Base-by-base conservation (phyloP, 1,139 yeast species). In the Tardiomyces digboiensis region DNA sequence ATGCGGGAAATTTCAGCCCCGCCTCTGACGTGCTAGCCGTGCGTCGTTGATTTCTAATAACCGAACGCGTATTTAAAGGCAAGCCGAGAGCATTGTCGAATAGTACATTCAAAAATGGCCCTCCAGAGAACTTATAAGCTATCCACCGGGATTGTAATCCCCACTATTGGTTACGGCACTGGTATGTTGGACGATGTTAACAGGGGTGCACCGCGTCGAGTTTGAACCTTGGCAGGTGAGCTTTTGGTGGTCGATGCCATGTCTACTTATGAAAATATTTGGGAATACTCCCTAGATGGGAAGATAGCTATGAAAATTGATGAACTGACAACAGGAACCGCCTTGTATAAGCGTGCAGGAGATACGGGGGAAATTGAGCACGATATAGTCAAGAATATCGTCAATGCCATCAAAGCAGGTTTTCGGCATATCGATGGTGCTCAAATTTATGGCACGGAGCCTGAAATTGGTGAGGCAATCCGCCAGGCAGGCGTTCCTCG, bases 401-500 rank as follows among this genome's bases (percentile, higher is more conserved):
- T 49, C 29, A 43, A 51, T 42, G 56, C 58, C 14, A 47, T 53
- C 41, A 52, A 56, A 39, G 53, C 53, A 14, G 61, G 62, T 36
- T 52, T 49, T 42, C 44, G 46, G 19, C 55, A 53, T 33, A 46
- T 53, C 20, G 55, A 51, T 40, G 47, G 56, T 22, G 58, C 55
- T 29, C 46, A 48, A 38, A 41, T 49, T 39, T 55, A 53, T 46
- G 41, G 44, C 44, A 57, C 49, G 52, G 55, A 51, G 41, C 52
- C 44, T 45, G 55, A 52, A 39, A 57, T 55, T 23, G 51, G 53
- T 23, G 54, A 50, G 42, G 54, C 58, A 33, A 54, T 53, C 22
- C 46, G 52, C 41, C 44, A 48, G 36, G 50, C 53, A 37, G 53
- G 49, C 29, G 44, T 83, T 44, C 79, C 82, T 44, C 74, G 96